Evolutionary conservation across 805 yeast genomes (phyloP).

Genomic region (Kodamaea nitidulidarum): DNA sequence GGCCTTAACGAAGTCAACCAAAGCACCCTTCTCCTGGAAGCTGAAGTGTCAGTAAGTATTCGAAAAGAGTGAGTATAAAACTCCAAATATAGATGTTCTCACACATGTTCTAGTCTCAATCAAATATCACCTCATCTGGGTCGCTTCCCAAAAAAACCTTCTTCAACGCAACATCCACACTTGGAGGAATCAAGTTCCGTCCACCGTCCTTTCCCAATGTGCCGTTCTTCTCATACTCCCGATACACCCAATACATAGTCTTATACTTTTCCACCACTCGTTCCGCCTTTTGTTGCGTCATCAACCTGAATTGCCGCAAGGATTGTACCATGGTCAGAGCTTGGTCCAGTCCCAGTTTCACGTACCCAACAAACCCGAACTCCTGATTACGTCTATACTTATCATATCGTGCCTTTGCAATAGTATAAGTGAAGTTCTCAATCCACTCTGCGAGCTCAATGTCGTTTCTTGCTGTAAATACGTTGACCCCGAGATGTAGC

Average conservation of each 20-base stretch:
- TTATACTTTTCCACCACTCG: slow-evolving; percentile 37
- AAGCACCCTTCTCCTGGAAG: no score
- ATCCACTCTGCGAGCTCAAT: slow-evolving; percentile 52
- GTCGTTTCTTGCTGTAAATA: slow-evolving; percentile 46
- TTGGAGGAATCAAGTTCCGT: slow-evolving; percentile 45
- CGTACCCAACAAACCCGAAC: slow-evolving; percentile 51
- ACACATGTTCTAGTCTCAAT: no score
- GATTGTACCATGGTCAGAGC: slow-evolving; percentile 47
- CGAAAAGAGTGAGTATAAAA: no score
- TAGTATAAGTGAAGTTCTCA: slow-evolving; percentile 53
- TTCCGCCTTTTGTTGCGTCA: slow-evolving; percentile 52
- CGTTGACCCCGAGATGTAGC: slow-evolving; percentile 43
- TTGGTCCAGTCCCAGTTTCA: slow-evolving; percentile 50
- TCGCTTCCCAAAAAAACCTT: slow-evolving; percentile 47
- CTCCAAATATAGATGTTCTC: no score
- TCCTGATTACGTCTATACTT: slow-evolving; percentile 50
- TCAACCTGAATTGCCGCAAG: slow-evolving; percentile 52
- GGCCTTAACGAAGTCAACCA: no score
- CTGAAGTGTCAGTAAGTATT: no score
- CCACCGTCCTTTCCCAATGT: slow-evolving; percentile 42
- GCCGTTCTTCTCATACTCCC: slow-evolving; percentile 23
- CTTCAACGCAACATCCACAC: slow-evolving; percentile 46
- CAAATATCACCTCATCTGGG: slow-evolving; percentile 40
- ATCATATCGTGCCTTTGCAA: slow-evolving; percentile 52
- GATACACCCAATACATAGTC: slow-evolving; percentile 27